Conservation (phyloP, 768 basidiomycete genomes). For the Trametes cingulata region DNA sequence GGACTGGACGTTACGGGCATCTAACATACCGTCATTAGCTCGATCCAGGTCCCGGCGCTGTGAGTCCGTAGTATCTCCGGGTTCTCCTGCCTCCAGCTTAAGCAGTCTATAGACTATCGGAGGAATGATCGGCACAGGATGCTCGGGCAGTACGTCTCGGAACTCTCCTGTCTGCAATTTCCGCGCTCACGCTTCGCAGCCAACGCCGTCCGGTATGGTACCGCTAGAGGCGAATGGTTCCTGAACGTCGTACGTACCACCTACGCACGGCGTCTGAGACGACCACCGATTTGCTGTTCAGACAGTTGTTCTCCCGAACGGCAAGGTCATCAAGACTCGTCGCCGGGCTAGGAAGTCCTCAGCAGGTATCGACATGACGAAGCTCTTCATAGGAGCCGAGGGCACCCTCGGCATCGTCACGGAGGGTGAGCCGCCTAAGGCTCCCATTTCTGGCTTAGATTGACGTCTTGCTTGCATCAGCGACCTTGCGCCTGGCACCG, state of each 20-base stretch:
- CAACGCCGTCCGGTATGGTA: constrained; percentile 84
- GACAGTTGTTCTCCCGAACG: constrained; percentile 84
- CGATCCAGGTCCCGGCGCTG: constrained; percentile 5
- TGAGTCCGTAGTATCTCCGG: constrained; percentile 28
- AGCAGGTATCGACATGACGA: constrained; percentile 85
- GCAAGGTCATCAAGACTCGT: constrained; percentile 87
- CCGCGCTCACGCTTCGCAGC: constrained; percentile 14
- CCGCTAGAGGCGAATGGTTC: constrained; percentile 88
- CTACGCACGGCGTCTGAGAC: neutral
- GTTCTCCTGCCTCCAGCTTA: constrained; percentile 20
- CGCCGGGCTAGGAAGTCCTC: constrained; percentile 79
- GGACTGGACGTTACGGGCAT: neutral
- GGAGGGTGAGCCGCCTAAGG: constrained; percentile 59
- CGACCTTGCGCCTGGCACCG: constrained; percentile 81
- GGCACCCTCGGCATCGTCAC: constrained; percentile 91
- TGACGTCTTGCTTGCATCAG: constrained; percentile 42
- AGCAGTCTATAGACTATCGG: constrained; percentile 54
- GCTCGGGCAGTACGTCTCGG: constrained; percentile 68
- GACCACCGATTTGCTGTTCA: constrained; percentile 28
- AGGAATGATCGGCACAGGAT: constrained; percentile 87
- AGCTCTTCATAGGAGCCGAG: constrained; percentile 88
- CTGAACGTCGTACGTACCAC: constrained; percentile 62
- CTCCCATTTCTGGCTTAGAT: too few species aligned
- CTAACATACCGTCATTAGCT: neutral
- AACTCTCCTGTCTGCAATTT: neutral